Evolutionary conservation across 768 basidiomycete genomes (phyloP).

Genomic region (Lentinula detonsa): DNA sequence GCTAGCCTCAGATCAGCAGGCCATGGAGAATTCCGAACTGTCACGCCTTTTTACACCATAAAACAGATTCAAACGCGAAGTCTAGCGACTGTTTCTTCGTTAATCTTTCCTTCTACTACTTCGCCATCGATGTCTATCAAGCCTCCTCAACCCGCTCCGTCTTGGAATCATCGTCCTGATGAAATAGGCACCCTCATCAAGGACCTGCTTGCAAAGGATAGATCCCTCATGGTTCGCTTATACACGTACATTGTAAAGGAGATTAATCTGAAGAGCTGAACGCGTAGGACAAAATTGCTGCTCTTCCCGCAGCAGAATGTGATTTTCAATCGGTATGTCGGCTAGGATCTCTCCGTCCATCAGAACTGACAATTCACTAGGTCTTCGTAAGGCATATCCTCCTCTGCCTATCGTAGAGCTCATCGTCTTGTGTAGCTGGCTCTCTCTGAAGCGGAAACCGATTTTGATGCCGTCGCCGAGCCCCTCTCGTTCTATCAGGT

Average conservation of each 20-base stretch:
- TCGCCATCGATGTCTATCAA: slow-evolving; percentile 40
- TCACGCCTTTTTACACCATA: neutral
- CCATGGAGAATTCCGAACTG: slow-evolving; percentile 11
- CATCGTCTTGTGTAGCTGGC: slow-evolving; percentile 31
- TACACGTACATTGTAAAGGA: too few species aligned
- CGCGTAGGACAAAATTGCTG: slow-evolving; percentile 47
- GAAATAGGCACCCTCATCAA: slow-evolving; percentile 54
- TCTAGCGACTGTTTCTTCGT: slow-evolving; percentile 9
- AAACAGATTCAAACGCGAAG: neutral
- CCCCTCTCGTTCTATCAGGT: slow-evolving; percentile 69
- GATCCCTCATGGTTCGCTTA: slow-evolving; percentile 26
- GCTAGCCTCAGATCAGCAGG: slow-evolving; percentile 30
- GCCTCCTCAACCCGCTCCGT: slow-evolving; percentile 61
- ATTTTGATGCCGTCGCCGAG: slow-evolving; percentile 43
- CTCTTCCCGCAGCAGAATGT: slow-evolving; percentile 48
- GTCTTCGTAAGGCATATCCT: slow-evolving; percentile 54
- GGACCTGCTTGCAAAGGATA: slow-evolving; percentile 51
- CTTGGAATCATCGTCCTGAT: slow-evolving; percentile 61
- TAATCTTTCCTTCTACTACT: slow-evolving; percentile 1
- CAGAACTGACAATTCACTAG: slow-evolving; percentile 25
- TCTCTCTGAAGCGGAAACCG: slow-evolving; percentile 57
- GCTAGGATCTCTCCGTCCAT: neutral
- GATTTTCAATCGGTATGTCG: slow-evolving; percentile 57
- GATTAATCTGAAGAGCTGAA: neutral
- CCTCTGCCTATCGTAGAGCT: slow-evolving; percentile 13